Evolutionary conservation across 2,329 filamentous ascomycete species (phyloP).

Genomic region (Neofusicoccum ribis): DNA sequence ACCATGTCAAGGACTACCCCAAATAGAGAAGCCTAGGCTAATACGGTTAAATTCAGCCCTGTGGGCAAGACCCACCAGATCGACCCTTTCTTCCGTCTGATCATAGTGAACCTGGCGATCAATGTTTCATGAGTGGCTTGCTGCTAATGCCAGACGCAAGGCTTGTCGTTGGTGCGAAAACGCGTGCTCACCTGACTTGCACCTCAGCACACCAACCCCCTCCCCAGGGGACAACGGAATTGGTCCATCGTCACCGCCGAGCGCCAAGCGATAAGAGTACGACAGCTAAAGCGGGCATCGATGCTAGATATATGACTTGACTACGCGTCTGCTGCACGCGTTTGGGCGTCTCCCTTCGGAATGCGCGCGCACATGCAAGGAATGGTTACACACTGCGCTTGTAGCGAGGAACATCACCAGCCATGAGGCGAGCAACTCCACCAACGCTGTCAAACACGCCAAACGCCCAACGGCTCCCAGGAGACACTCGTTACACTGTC

Average conservation of each 20-base stretch:
- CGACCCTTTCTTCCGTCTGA: neutral
- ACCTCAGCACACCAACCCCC: neutral
- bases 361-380: slow-evolving; percentile 27
- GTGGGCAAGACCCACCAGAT: neutral
- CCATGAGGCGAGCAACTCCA: neutral
- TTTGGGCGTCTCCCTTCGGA: slow-evolving; percentile 17
- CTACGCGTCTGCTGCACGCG: slow-evolving; percentile 18
- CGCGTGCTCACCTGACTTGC: slow-evolving; percentile 28
- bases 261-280: slow-evolving; percentile 18
- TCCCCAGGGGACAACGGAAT: slow-evolving; percentile 1
- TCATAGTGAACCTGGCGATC: slow-evolving; percentile 6
- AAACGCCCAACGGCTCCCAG: neutral
- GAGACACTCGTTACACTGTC: neutral
- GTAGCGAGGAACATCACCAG: slow-evolving; percentile 14
- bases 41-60: slow-evolving; percentile 11
- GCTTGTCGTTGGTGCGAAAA: slow-evolving; percentile 19
- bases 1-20: slow-evolving; percentile 80
- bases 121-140: slow-evolving; percentile 1
- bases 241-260: slow-evolving; percentile 17
- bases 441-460: neutral
- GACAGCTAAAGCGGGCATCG: slow-evolving; percentile 5
- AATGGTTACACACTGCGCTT: slow-evolving; percentile 14
- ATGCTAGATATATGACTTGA: slow-evolving; percentile 14
- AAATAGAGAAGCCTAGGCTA: slow-evolving; percentile 41
- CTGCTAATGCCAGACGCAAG: slow-evolving; percentile 14